These are phyloP conservation scores for Saturnispora gosingensis DNA, from an alignment of 805 yeast genomes.

Conservation along the genomic window DNA sequence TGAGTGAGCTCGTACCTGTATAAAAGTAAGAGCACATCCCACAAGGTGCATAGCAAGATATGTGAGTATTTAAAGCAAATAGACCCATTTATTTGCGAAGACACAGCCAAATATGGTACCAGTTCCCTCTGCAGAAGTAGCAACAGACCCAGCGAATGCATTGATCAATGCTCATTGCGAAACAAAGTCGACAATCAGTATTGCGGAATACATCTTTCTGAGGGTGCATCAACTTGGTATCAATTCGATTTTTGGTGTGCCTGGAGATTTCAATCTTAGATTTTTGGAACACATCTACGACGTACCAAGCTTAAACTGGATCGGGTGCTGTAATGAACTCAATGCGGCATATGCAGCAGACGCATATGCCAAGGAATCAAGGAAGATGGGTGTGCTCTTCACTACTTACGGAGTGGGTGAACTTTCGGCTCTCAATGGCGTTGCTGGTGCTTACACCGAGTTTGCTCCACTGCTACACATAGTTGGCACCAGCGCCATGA, in stretches of 20 bases:
- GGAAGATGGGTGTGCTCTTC: constrained; percentile 62
- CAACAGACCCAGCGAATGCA: neutral
- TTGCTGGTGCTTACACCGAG: constrained; percentile 85
- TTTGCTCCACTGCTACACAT: constrained; percentile 78
- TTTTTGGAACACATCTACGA: constrained; percentile 65
- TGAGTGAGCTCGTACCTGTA: neutral
- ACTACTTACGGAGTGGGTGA: constrained; percentile 93
- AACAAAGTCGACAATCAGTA: neutral
- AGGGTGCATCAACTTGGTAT: constrained; percentile 66
- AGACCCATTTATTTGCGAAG: no score
- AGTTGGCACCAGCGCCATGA: constrained; percentile 51
- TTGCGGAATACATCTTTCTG: constrained; percentile 50
- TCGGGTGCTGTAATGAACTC: constrained; percentile 83
- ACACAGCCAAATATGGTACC: neutral
- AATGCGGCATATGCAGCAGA: constrained; percentile 87
- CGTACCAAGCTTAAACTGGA: constrained; percentile 74
- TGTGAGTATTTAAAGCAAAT: neutral
- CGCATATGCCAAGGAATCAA: constrained; percentile 64
- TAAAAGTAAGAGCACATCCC: neutral
- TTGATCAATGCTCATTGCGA: neutral
- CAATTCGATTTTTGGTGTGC: constrained; percentile 68
- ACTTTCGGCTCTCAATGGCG: constrained; percentile 72
- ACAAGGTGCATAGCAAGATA: no score
- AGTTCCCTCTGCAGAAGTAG: neutral
- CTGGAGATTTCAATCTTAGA: constrained; percentile 76